Evolutionary conservation across 176 grass and related monocot genomes (phyloP).

Genomic region (Puya raimondii): DNA sequence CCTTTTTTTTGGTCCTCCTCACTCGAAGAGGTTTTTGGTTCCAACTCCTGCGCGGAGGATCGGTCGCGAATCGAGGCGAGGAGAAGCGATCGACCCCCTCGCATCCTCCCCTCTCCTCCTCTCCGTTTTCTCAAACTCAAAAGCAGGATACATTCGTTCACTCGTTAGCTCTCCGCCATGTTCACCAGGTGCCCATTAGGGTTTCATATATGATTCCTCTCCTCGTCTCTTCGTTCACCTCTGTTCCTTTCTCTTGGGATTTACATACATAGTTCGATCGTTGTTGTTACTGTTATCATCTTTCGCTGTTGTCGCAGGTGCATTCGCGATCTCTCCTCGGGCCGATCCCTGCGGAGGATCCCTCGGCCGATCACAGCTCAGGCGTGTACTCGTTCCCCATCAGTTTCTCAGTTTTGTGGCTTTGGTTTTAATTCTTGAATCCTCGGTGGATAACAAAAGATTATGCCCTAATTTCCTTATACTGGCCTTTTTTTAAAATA

Average conservation of each 20-base stretch:
- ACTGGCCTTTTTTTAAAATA: not conserved
- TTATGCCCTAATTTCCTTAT: not conserved
- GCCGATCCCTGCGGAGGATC: slow-evolving; percentile 34
- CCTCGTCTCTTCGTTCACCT: not conserved
- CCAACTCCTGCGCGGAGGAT: not conserved
- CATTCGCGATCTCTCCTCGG: slow-evolving; percentile 49
- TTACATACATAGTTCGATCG: not conserved
- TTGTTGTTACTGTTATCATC: not conserved
- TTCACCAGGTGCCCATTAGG: not conserved
- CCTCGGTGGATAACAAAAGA: not conserved
- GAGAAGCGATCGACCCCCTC: not conserved
- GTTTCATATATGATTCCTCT: not conserved
- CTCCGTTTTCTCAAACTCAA: not conserved
- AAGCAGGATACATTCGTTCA: not conserved
- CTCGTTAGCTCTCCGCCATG: not conserved
- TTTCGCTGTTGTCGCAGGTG: slow-evolving; percentile 37
- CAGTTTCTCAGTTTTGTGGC: not conserved
- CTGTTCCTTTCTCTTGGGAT: not conserved
- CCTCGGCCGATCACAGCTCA: slow-evolving; percentile 51
- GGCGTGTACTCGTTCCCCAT: slow-evolving; percentile 22
- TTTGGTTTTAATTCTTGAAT: too few species aligned
- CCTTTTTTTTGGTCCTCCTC: too few species aligned
- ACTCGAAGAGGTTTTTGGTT: too few species aligned
- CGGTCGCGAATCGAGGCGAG: not conserved
- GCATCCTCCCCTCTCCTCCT: not conserved